Percentiles rank a stretch among this genome's conserved stretches.
These are phyloP conservation scores for Betula pendula DNA, from an alignment of 306 rosid genomes.

Conservation along the genomic window DNA sequence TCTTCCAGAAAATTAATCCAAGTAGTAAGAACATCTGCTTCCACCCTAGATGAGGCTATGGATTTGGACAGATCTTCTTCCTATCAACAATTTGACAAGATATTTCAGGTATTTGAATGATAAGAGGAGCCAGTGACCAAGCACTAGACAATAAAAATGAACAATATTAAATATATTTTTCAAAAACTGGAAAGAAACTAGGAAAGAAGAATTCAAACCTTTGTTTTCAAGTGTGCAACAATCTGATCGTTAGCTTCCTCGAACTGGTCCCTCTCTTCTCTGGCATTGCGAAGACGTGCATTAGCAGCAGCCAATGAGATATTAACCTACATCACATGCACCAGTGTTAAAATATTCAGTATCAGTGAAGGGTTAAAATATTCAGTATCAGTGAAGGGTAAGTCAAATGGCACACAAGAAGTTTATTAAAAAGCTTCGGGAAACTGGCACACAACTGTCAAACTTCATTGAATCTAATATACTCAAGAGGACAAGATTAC, in stretches of 20 bases:
- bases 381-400: constrained; percentile 24
- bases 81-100: constrained; percentile 47
- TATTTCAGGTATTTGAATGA: constrained; percentile 26
- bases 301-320: constrained; percentile 85
- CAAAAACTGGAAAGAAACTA: constrained; percentile 3
- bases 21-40: constrained; percentile 77
- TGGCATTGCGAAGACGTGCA: constrained; percentile 74
- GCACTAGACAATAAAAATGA: background rate
- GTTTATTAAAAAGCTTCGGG: background rate
- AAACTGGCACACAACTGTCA: background rate
- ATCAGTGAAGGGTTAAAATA: constrained; percentile 26
- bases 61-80: constrained; percentile 86
- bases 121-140: constrained; percentile 10
- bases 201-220: constrained; percentile 44
- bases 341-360: constrained; percentile 22
- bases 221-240: constrained; percentile 75
- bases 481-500: background rate
- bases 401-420: constrained; percentile 2
- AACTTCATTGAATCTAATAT: background rate
- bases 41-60: constrained; percentile 62
- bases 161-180: constrained; percentile 11
- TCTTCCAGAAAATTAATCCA: constrained; percentile 98
- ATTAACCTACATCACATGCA: constrained; percentile 59
- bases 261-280: constrained; percentile 97
- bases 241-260: constrained; percentile 95